Evolutionary conservation across 257 asterid species (phyloP), one percentile per base, ranked within the genome.

Genomic region (Mitragyna speciosa): DNA sequence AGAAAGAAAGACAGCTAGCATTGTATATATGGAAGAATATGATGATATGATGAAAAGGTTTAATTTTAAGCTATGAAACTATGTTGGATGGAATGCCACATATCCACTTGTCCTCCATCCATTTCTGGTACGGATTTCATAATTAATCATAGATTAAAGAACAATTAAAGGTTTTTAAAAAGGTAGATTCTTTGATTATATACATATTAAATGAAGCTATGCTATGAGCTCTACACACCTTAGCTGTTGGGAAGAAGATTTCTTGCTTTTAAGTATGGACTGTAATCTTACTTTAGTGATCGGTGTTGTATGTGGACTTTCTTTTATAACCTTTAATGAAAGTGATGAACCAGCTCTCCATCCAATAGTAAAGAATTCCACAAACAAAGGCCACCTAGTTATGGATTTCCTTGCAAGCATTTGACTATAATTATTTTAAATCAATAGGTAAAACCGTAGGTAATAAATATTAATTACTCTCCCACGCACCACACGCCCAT

Each of bases 1-100:
- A 19, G 28, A 68, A 72, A 76, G 73, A 84, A 73, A 69, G 82
- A 72, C 84, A 84, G 72, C 85, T 82, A 76, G 77, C 86, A 59
- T 19, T 54, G 73, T n/a, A 36, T 22, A 79, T 26, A 41, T 24
- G 65, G 47, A 31, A 48, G 43, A 66, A 54, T 2, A 39, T 49
- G 8, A 39, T 49, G 8, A 51, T 65, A 28, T 30, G 58, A n/a
- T 24, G 33, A 20, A 22, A 7, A 41, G 70, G 67, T 45, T 43
- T 14, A 59, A 8, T 3, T 33, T 1, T 9, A 16, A 22, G 26
- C 66, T 84, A 80, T 70, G 82, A 82, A 68, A 28, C 82, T 71
- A 80, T 73, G 33, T 77, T 61, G 71, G 24, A 78, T 52, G 75
- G 70, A 81, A 51, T 56, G 47, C 81, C 81, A 84, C 83, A 16